phyloP scores from a whole-genome alignment of 176 grass and related monocot genomes.

The Leersia perrieri region DNA sequence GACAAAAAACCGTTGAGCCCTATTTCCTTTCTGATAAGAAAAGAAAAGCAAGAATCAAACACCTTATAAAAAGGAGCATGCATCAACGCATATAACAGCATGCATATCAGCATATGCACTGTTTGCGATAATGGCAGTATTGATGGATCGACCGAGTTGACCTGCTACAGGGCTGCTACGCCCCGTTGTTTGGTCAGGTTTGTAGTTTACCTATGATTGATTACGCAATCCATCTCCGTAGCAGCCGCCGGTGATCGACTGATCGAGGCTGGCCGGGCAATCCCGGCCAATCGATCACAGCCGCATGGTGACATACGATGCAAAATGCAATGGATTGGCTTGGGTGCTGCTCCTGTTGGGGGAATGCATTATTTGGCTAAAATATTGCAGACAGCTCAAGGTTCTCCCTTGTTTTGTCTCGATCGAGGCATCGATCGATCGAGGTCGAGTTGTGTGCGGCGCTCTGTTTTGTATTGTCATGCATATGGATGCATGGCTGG shows the following conservation, averaged over 20 bases:
- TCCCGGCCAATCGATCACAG: background rate
- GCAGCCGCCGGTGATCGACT: background rate
- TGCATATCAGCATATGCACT: background rate
- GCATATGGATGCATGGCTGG: background rate
- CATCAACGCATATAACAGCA: background rate
- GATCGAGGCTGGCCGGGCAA: background rate
- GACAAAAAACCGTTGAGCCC: no score
- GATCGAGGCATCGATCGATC: background rate
- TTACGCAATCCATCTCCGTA: background rate
- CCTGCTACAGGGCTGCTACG: background rate
- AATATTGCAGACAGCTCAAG: background rate
- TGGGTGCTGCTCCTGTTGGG: background rate
- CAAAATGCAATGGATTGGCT: background rate
- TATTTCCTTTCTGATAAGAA: background rate
- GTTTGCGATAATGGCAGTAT: background rate
- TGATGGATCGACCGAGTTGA: background rate
- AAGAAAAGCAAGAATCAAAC: background rate
- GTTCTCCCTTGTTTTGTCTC: background rate
- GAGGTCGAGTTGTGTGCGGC: background rate
- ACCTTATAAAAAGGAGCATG: background rate
- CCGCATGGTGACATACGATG: background rate
- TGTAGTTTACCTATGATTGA: background rate
- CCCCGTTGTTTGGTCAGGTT: background rate
- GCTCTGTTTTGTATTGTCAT: background rate
- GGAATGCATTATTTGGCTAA: conserved; percentile 22